Percentiles rank a stretch among this genome's conserved stretches.
These are phyloP conservation scores for Caulochytrium protostelioides DNA, from an alignment of 371 early-diverging fungal genomes.

Conservation along the genomic window DNA sequence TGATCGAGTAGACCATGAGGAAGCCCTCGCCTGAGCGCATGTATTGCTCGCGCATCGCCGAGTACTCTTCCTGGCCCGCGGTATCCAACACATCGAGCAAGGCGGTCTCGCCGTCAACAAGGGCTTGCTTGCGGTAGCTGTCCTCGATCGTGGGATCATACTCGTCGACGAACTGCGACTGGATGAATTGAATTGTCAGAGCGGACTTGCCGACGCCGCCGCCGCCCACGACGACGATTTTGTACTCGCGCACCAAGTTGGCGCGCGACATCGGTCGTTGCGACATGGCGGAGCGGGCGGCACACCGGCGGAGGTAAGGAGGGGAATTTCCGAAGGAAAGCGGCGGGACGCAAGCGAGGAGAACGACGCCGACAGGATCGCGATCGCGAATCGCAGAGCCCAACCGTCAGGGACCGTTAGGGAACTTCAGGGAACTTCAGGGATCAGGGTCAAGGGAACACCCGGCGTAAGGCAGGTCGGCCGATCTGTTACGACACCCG, in stretches of 20 bases:
- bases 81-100: constrained; percentile 79
- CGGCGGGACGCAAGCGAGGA: too few species aligned
- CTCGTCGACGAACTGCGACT: constrained; percentile 71
- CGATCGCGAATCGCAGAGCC: too few species aligned
- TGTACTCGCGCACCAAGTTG: constrained; percentile 46
- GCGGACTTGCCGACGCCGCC: constrained; percentile 81
- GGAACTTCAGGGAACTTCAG: too few species aligned
- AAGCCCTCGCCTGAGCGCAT: constrained; percentile 79
- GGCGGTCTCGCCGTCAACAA: constrained; percentile 58
- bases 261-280: constrained; percentile 27
- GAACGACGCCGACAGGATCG: too few species aligned
- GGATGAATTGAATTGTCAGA: constrained; percentile 72
- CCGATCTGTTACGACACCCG: too few species aligned
- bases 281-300: too few species aligned
- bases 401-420: too few species aligned
- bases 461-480: too few species aligned
- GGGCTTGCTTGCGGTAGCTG: constrained; percentile 71
- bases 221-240: constrained; percentile 67
- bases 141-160: constrained; percentile 92
- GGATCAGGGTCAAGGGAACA: too few species aligned
- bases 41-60: constrained; percentile 48
- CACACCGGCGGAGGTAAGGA: too few species aligned
- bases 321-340: too few species aligned
- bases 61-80: constrained; percentile 70
- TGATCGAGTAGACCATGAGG: constrained; percentile 46